phyloP scores from a whole-genome alignment of 306 rosid species.

The Canavalia gladiata region DNA sequence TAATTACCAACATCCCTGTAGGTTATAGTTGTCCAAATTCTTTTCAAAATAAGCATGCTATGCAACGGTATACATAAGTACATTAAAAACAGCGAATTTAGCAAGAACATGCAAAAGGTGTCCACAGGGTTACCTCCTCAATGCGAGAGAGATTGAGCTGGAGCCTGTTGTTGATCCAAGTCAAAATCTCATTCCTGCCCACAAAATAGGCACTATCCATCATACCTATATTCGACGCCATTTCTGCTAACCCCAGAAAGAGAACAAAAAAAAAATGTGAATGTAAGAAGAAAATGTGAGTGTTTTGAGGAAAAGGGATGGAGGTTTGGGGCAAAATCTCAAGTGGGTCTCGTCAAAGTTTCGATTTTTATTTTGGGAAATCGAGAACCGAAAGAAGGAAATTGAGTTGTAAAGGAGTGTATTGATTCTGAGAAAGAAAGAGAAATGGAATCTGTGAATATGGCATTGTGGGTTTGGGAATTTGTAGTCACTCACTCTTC shows the following conservation, averaged over 20 bases:
- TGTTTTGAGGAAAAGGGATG: neutral
- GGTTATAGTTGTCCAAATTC: neutral
- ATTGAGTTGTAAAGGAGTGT: constrained; percentile 16
- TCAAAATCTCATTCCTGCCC: constrained; percentile 92
- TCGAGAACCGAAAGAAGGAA: constrained; percentile 9
- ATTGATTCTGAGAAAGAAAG: neutral
- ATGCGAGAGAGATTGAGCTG: constrained; percentile 90
- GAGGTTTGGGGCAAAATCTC: constrained; percentile 32
- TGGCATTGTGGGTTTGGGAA: constrained; percentile 24
- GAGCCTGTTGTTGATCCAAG: constrained; percentile 90
- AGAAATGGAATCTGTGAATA: neutral
- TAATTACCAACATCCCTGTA: neutral
- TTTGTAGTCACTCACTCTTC: constrained; percentile 22
- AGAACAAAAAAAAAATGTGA: neutral
- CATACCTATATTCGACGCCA: constrained; percentile 92
- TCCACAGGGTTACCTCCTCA: constrained; percentile 71
- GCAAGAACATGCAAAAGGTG: constrained; percentile 28
- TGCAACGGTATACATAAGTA: neutral
- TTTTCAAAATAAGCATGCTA: neutral
- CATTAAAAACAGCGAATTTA: constrained; percentile 2
- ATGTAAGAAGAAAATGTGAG: neutral
- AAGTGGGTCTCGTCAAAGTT: constrained; percentile 21
- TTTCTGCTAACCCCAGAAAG: constrained; percentile 43
- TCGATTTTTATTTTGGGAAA: constrained; percentile 15
- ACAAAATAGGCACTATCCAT: constrained; percentile 98